These are phyloP conservation scores for Magnusiomyces starmeri DNA, from an alignment of 1,139 yeast species.

Conservation along the genomic window DNA sequence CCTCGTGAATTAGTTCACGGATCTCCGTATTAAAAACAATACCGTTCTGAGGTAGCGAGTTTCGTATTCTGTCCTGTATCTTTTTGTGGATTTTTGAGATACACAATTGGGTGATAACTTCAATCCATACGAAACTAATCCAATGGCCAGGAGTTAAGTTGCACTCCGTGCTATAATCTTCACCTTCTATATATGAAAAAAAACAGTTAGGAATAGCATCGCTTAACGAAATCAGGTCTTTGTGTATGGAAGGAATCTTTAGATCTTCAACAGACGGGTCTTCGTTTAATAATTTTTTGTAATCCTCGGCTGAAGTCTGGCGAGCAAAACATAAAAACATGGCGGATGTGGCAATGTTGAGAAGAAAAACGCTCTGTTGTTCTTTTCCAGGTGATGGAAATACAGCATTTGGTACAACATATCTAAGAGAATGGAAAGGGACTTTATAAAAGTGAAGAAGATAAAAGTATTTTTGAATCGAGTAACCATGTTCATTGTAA, in stretches of 20 bases:
- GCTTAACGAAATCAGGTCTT: neutral
- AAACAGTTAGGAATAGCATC: neutral
- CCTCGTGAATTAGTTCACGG: neutral
- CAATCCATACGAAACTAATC: neutral
- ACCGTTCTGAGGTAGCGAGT: neutral
- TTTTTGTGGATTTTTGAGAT: neutral
- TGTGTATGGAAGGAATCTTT: neutral
- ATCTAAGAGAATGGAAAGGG: conserved; percentile 1
- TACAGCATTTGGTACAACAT: neutral
- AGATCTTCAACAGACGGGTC: neutral
- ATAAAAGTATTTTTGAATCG: conserved; percentile 1
- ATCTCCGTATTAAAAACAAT: neutral
- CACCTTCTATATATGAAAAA: neutral
- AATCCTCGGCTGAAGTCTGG: neutral
- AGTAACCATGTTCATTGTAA: neutral
- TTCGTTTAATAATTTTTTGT: neutral
- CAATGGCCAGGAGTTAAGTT: neutral
- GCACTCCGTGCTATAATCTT: neutral
- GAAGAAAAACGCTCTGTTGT: neutral
- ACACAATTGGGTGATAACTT: neutral
- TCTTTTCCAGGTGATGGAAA: conserved; percentile 1
- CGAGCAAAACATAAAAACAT: conserved; percentile 1
- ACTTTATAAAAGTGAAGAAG: conserved; percentile 4
- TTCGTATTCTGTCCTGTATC: neutral
- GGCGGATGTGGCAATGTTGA: conserved; percentile 9